These are phyloP conservation scores for Quercus engelmannii DNA, from an alignment of 306 rosid species.

Conservation along the genomic window DNA sequence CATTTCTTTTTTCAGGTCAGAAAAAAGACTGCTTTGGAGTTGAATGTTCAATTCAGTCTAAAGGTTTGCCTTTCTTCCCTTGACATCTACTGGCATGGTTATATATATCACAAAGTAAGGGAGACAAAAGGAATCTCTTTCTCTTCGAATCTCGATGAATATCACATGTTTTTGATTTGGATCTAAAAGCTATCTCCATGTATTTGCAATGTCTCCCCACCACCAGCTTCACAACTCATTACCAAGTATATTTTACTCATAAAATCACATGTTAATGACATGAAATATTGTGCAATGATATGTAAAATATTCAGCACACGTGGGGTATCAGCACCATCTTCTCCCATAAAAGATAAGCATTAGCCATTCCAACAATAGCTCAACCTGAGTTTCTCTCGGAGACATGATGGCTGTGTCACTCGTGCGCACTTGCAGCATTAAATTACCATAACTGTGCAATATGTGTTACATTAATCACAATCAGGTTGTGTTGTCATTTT, in stretches of 20 bases:
- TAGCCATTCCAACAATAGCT: neutral
- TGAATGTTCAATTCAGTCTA: conserved; percentile 6
- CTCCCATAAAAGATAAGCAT: neutral
- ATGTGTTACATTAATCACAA: neutral
- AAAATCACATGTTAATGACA: neutral
- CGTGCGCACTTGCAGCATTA: neutral
- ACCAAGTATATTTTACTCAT: neutral
- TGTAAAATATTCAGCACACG: neutral
- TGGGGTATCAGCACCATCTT: neutral
- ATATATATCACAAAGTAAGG: conserved; percentile 18
- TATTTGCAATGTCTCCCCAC: conserved; percentile 26
- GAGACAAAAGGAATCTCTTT: conserved; percentile 37
- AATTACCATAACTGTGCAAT: neutral
- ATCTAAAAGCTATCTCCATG: conserved; percentile 27
- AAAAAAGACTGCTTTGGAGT: conserved; percentile 5
- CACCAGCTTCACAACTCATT: conserved; percentile 31
- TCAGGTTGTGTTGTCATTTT: neutral
- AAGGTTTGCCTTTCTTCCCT: neutral
- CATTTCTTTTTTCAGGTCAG: conserved; percentile 15
- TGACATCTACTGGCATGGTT: neutral
- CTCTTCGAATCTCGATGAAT: neutral
- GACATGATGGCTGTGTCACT: conserved; percentile 1
- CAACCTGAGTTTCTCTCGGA: neutral
- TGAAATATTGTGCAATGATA: neutral
- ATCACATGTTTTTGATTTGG: conserved; percentile 28